A percentile compares a stretch with the other conserved stretches of the same genome.
Evolutionary conservation across 148 eudicot species (phyloP).

Genomic region (Rhododendron molle): DNA sequence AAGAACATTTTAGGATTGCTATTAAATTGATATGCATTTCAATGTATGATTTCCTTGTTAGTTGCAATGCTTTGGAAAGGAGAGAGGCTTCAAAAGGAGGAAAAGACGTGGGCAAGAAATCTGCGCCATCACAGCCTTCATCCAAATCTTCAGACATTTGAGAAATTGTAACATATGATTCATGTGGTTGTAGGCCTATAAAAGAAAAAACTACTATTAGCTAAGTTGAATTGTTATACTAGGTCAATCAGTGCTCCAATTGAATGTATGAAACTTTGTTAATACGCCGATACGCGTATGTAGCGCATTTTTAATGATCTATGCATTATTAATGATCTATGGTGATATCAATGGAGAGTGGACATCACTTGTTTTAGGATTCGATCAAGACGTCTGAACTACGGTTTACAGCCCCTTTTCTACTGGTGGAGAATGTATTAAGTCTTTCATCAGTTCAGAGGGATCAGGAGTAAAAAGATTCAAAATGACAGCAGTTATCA

Average conservation of each 20-base stretch:
- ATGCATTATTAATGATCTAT: background rate
- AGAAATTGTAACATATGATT: no score
- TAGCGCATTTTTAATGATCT: no score
- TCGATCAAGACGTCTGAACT: background rate
- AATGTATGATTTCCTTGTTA: conserved; percentile 12
- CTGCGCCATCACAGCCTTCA: conserved; percentile 48
- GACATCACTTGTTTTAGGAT: background rate
- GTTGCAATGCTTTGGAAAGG: conserved; percentile 78
- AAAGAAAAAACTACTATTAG: no score
- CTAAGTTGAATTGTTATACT: no score
- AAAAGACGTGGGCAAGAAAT: conserved; percentile 64
- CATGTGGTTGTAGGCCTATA: background rate
- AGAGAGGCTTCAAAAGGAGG: conserved; percentile 77
- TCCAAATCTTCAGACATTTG: background rate
- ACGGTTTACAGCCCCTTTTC: background rate
- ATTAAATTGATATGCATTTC: background rate
- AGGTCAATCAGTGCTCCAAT: background rate
- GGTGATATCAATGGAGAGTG: background rate
- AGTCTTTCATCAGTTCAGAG: background rate
- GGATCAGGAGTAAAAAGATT: background rate
- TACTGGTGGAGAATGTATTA: background rate
- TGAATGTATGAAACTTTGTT: background rate
- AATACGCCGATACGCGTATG: background rate
- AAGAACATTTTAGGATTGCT: background rate
- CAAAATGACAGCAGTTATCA: no score